These are phyloP conservation scores for Sordaria brevicollis DNA, from an alignment of 495 filamentous ascomycete species.

Conservation along the genomic window DNA sequence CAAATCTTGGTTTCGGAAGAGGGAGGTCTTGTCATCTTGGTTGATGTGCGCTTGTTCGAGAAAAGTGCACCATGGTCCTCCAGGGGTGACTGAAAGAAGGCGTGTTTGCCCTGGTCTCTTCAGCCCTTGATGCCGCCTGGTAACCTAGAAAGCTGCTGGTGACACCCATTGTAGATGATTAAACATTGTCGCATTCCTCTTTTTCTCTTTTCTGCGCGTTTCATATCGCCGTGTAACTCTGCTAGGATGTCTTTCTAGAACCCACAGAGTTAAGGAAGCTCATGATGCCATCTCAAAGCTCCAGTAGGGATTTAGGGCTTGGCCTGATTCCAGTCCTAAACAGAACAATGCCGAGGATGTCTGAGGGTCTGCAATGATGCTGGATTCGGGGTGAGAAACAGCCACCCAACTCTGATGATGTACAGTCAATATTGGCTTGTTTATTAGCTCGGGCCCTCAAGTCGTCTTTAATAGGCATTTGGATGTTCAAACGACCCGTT, in stretches of 20 bases:
- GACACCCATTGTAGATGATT: background rate
- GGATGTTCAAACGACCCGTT: too few relatives aligned
- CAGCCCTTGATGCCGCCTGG: background rate
- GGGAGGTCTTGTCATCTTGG: background rate
- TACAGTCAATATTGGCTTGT: too few relatives aligned
- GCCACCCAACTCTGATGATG: background rate
- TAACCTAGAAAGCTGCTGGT: background rate
- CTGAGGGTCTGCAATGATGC: background rate
- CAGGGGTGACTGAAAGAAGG: background rate
- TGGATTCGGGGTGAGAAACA: background rate
- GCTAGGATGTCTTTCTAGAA: background rate
- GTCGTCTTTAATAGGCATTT: too few relatives aligned
- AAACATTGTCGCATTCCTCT: background rate
- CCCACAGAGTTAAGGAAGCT: background rate
- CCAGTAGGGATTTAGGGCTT: background rate
- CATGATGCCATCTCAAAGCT: background rate
- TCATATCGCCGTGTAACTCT: background rate
- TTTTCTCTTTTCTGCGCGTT: background rate
- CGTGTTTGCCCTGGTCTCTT: background rate
- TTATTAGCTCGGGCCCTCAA: too few relatives aligned
- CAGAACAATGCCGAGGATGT: background rate
- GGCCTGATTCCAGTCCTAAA: background rate
- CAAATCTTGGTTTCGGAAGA: background rate
- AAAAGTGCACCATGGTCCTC: background rate
- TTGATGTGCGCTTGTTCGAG: background rate